Evolutionary conservation across 805 yeast species (phyloP).

Genomic region (Candida qinlingensis): DNA sequence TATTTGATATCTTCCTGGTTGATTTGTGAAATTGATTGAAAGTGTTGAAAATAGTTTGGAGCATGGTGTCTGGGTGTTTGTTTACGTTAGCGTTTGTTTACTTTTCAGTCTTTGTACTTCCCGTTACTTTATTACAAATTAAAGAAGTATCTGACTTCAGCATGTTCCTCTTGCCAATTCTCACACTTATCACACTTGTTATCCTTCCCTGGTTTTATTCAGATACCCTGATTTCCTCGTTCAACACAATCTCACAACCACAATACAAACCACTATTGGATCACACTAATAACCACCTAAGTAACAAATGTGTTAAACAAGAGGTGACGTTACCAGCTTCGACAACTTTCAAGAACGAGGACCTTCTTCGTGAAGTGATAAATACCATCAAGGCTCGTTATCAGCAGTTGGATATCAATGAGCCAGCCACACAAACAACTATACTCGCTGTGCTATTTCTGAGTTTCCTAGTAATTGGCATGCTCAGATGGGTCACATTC

Average conservation of each 20-base stretch:
- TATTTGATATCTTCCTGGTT: too few species aligned
- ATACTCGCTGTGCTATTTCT: background rate
- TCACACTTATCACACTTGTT: background rate
- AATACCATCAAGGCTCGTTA: too few species aligned
- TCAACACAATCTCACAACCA: background rate
- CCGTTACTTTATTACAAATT: background rate
- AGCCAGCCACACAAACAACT: background rate
- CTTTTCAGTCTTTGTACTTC: background rate
- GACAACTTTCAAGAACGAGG: background rate
- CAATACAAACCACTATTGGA: background rate
- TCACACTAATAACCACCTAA: background rate
- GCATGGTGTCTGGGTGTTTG: background rate
- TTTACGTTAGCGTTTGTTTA: background rate
- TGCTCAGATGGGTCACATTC: background rate
- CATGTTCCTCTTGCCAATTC: background rate
- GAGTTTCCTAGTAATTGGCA: background rate
- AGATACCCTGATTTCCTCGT: background rate
- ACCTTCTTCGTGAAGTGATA: background rate
- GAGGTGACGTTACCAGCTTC: background rate
- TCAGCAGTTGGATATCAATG: background rate
- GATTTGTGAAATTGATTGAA: too few species aligned
- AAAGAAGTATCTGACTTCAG: background rate
- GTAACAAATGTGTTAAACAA: background rate
- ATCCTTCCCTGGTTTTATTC: background rate
- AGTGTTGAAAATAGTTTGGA: too few species aligned